Base-by-base conservation (phyloP, 495 filamentous ascomycete species). In the Penicillium taxi region DNA sequence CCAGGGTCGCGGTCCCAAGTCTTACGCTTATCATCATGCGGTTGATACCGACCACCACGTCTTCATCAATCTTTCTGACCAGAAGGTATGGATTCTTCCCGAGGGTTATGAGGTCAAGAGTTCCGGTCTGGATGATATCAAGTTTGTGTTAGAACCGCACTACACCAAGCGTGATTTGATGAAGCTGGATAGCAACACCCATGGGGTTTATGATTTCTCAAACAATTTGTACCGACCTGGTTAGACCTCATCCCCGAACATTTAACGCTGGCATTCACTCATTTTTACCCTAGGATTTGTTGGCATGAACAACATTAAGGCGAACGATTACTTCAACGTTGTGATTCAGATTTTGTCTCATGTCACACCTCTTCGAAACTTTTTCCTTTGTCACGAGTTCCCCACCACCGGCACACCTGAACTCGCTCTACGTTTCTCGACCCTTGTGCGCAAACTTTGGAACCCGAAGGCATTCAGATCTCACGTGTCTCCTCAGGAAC, bases 271-370 rank as follows among this genome's bases (percentile, higher is more conserved):
- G 57, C 28, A 14, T 2, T 36, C 2, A 25, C 17, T 11, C 55
- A n/a, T n/a, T n/a, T n/a, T n/a, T n/a, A n/a, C n/a, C n/a, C n/a
- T n/a, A 68, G 81, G 91, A 3, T 99, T 94, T 56, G 88, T 99
- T 44, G 91, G 91, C 42, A 87, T 99, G 81, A 96, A 99, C 68
- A 96, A 99, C 59, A 96, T 99, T 69, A 99, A 99, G 58, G 86
- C 86, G 32, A 99, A 99, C 63, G 91, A 99, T 63, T 99, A 96
- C 61, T 72, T 96, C 47, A 99, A 99, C 53, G 90, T 95, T 5
- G 77, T 96, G 5, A 79, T 91, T n/a, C 93, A 99, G 52, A 79
- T 91, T 9, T 72, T 99, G 9, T 80, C 89, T 1, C 91, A 99
- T 62, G 85, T 95, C 15, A 61, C 78, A 4, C 91, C 93, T 1